These are phyloP conservation scores for Paraconiothyrium sp. DNA, from an alignment of 2,329 filamentous ascomycete genomes.

Conservation along the genomic window DNA sequence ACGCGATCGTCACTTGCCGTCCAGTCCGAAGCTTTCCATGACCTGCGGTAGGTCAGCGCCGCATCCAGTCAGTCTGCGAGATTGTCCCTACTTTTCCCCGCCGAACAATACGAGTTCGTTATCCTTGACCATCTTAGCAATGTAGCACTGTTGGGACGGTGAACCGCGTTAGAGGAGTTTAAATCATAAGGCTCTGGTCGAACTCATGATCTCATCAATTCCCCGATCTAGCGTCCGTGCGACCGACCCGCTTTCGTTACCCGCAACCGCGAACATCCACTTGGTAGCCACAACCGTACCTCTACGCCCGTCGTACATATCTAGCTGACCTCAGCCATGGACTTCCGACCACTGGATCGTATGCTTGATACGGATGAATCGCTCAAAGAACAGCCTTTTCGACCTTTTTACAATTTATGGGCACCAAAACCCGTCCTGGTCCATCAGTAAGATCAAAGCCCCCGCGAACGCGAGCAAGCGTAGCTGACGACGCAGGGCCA, in stretches of 20 bases:
- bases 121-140: conserved; percentile 28
- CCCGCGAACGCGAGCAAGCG: not conserved
- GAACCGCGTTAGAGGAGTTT: not conserved
- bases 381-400: conserved; percentile 53
- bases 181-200: not conserved
- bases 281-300: not conserved
- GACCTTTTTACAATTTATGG: conserved; percentile 63
- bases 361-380: conserved; percentile 43
- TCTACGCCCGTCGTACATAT: not conserved
- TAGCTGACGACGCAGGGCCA: conserved; percentile 43
- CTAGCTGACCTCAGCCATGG: conserved; percentile 32
- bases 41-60: conserved; percentile 50
- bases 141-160: not conserved
- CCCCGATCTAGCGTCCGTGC: conserved; percentile 8
- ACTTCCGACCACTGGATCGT: conserved; percentile 39
- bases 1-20: conserved; percentile 77
- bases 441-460: conserved; percentile 45
- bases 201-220: conserved; percentile 15
- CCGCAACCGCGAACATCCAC: not conserved
- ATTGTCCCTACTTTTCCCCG: conserved; percentile 34
- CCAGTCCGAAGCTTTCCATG: conserved; percentile 71
- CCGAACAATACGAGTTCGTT: conserved; percentile 41
- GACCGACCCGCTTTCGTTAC: conserved; percentile 4
- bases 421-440: conserved; percentile 58
- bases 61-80: not conserved